Evolutionary conservation across 2,329 filamentous ascomycete species (phyloP).

Genomic region (Claviceps sp.): DNA sequence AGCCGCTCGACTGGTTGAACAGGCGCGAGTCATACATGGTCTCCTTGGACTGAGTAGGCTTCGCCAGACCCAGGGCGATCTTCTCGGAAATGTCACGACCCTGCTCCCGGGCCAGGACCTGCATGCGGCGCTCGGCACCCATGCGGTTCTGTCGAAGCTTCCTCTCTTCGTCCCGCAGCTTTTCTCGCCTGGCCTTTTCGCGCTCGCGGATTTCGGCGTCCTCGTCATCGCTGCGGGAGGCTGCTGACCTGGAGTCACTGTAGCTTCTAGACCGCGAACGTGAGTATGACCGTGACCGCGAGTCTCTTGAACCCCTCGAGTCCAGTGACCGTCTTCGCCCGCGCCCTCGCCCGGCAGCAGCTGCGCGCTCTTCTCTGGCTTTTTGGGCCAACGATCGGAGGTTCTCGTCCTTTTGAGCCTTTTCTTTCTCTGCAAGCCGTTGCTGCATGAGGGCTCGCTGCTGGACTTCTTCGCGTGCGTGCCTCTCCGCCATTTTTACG

Average conservation of each 20-base stretch:
- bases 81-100: conserved; percentile 96
- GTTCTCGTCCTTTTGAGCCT: conserved; percentile 84
- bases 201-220: conserved; percentile 62
- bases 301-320: conserved; percentile 27
- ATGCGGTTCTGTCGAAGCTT: conserved; percentile 89
- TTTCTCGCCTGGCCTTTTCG: conserved; percentile 64
- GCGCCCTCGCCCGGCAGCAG: conserved; percentile 23
- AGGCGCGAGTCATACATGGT: conserved; percentile 94
- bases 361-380: conserved; percentile 68
- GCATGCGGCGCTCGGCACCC: conserved; percentile 82
- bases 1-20: conserved; percentile 88
- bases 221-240: conserved; percentile 50
- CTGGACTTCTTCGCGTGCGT: conserved; percentile 89
- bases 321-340: conserved; percentile 25
- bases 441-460: conserved; percentile 92
- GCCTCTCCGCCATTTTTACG: conserved; percentile 83
- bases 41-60: conserved; percentile 83
- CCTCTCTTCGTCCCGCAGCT: conserved; percentile 68
- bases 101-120: conserved; percentile 88
- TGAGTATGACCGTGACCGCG: conserved; percentile 24
- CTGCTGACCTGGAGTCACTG: conserved; percentile 35
- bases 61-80: conserved; percentile 84
- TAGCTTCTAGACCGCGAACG: conserved; percentile 32
- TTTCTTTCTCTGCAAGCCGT: conserved; percentile 90
- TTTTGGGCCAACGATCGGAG: conserved; percentile 79